Conservation (phyloP, 352 stramenopile species). For the Phytophthora chlamydospora region DNA sequence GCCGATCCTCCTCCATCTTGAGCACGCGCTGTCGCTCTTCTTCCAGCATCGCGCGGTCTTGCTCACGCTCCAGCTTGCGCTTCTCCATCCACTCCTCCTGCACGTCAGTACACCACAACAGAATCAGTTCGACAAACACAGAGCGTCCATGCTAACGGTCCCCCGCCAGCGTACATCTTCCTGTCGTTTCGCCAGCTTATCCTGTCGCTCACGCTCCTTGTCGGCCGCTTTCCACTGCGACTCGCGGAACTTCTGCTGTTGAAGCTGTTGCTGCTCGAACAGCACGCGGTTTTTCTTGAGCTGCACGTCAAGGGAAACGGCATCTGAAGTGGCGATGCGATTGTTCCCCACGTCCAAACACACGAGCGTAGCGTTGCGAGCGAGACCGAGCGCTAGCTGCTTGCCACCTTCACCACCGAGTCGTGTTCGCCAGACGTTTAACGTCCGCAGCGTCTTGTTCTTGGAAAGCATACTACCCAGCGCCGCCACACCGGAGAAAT, state of each 20-base stretch:
- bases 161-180: slow-evolving; percentile 53
- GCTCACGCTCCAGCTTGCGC: slow-evolving; percentile 61
- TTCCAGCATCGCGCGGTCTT: slow-evolving; percentile 51
- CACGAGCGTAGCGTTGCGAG: slow-evolving; percentile 60
- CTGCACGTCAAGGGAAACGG: slow-evolving; percentile 48
- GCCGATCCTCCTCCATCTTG: slow-evolving; percentile 66
- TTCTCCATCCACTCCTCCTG: slow-evolving; percentile 83
- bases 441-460: slow-evolving; percentile 66
- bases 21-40: slow-evolving; percentile 59
- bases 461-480: slow-evolving; percentile 59
- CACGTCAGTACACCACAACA: slow-evolving; percentile 7
- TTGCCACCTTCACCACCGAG: slow-evolving; percentile 72
- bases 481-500: slow-evolving; percentile 65
- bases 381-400: slow-evolving; percentile 60
- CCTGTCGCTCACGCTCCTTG: slow-evolving; percentile 55
- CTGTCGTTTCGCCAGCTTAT: slow-evolving; percentile 49
- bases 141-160: neutral
- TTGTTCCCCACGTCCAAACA: slow-evolving; percentile 88
- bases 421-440: slow-evolving; percentile 80
- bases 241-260: slow-evolving; percentile 51
- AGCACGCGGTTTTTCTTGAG: slow-evolving; percentile 58
- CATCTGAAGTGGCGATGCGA: slow-evolving; percentile 62
- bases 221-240: slow-evolving; percentile 58
- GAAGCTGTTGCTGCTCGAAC: slow-evolving; percentile 49
- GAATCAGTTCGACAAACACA: neutral